phyloP scores from a whole-genome alignment of 352 stramenopile species.

The Globisporangium uncinulatum region DNA sequence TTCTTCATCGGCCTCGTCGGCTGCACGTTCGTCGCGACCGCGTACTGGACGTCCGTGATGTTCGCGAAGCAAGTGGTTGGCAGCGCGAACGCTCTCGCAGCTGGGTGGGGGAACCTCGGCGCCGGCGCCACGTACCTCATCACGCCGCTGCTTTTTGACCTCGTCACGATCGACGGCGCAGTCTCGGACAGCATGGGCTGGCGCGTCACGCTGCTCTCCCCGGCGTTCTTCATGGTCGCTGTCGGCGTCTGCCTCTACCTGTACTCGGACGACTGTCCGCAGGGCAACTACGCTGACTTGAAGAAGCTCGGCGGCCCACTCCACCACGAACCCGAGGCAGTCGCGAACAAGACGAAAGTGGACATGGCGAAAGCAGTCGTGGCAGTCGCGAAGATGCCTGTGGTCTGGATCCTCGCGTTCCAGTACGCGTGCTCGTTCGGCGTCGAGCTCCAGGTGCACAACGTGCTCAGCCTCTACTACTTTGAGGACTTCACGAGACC shows the following conservation, averaged over 20 bases:
- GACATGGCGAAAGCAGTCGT: too few relatives aligned
- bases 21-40: slow-evolving; percentile 89
- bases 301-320: slow-evolving; percentile 13
- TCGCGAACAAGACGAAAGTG: too few relatives aligned
- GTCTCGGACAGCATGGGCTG: slow-evolving; percentile 80
- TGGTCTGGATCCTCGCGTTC: slow-evolving; percentile 82
- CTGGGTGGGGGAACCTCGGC: slow-evolving; percentile 93
- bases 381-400: too few relatives aligned
- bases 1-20: slow-evolving; percentile 94
- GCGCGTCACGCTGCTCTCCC: slow-evolving; percentile 87
- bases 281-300: slow-evolving; percentile 87
- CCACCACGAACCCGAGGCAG: background rate
- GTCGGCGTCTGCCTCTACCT: slow-evolving; percentile 64
- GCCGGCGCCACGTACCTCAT: slow-evolving; percentile 86
- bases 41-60: slow-evolving; percentile 93
- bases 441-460: slow-evolving; percentile 93
- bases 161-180: slow-evolving; percentile 56
- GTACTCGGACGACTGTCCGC: slow-evolving; percentile 89
- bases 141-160: slow-evolving; percentile 84
- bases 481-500: slow-evolving; percentile 75
- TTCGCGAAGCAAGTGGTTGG: slow-evolving; percentile 92
- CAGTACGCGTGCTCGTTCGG: slow-evolving; percentile 93
- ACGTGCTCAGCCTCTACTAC: slow-evolving; percentile 89
- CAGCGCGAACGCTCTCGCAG: slow-evolving; percentile 88
- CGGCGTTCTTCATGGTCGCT: slow-evolving; percentile 77